These are phyloP conservation scores for Tetracentron sinense DNA, from an alignment of 164 flowering plant species.

Conservation along the genomic window DNA sequence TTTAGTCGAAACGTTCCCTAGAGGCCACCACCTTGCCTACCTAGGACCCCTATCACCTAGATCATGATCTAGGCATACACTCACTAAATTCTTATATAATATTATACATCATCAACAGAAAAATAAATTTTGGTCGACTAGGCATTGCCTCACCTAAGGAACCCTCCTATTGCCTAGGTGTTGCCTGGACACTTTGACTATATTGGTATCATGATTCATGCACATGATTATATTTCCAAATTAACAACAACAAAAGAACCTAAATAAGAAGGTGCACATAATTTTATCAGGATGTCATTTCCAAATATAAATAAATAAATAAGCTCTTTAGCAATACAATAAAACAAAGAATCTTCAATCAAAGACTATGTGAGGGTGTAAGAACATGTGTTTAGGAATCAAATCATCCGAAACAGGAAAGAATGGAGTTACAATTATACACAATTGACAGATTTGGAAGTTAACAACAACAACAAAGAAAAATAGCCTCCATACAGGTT, in stretches of 20 bases:
- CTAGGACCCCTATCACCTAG: too few relatives aligned
- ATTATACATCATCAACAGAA: too few relatives aligned
- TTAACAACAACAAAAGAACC: constrained; percentile 42
- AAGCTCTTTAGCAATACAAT: neutral
- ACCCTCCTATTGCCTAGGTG: too few relatives aligned
- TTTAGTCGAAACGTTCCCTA: too few relatives aligned
- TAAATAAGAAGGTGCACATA: constrained; percentile 24
- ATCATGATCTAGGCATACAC: too few relatives aligned
- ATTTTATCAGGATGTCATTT: neutral
- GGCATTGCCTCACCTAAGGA: too few relatives aligned
- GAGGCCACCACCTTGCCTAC: too few relatives aligned
- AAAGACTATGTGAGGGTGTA: neutral
- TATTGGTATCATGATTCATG: too few relatives aligned
- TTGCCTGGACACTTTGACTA: too few relatives aligned
- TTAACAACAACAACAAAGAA: neutral
- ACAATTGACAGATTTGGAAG: neutral
- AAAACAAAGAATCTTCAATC: neutral
- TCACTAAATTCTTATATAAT: too few relatives aligned
- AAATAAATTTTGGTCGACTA: too few relatives aligned
- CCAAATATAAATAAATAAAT: neutral
- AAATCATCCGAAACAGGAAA: neutral
- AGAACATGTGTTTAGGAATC: neutral
- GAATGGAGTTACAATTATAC: neutral
- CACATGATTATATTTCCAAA: constrained; percentile 47
- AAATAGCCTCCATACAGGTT: constrained; percentile 2